Conservation (phyloP, 345 rosid species). For the Geranium rotundifolium region DNA sequence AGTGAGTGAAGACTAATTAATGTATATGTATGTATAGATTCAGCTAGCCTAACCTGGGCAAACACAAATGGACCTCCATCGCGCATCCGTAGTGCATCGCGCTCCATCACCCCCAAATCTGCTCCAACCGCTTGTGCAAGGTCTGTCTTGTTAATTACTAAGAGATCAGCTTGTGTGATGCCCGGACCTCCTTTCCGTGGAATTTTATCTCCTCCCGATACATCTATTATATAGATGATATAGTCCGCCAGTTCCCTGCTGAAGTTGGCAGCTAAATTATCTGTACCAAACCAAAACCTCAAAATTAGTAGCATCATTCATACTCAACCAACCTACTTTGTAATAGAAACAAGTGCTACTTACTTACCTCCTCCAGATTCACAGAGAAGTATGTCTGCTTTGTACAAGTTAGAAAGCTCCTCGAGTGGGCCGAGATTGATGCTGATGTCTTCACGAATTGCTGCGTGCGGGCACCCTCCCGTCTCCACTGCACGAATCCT, state of each 20-base stretch:
- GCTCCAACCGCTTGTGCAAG: conserved; percentile 88
- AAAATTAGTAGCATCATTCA: no score
- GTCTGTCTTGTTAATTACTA: conserved; percentile 94
- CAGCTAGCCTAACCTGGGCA: conserved; percentile 50
- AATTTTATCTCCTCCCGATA: conserved; percentile 86
- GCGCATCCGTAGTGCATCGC: conserved; percentile 85
- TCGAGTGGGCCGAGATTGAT: conserved; percentile 95
- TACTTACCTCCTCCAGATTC: conserved; percentile 90
- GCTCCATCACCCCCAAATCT: conserved; percentile 74
- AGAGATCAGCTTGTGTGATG: conserved; percentile 93
- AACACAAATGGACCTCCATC: conserved; percentile 96
- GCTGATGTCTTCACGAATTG: conserved; percentile 96
- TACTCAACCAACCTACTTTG: no score
- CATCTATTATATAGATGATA: conserved; percentile 88
- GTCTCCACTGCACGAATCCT: conserved; percentile 92
- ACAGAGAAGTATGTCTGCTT: conserved; percentile 81
- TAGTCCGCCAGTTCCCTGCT: conserved; percentile 94
- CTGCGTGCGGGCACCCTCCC: conserved; percentile 98
- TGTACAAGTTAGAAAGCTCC: conserved; percentile 80
- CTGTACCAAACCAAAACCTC: conserved; percentile 22
- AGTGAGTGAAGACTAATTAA: no score
- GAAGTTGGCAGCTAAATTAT: conserved; percentile 93
- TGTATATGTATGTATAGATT: no score
- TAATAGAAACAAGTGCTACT: not conserved
- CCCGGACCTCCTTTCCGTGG: conserved; percentile 98